phyloP scores from a whole-genome alignment of 2,329 filamentous ascomycete genomes.

The Aspergillus fructus region DNA sequence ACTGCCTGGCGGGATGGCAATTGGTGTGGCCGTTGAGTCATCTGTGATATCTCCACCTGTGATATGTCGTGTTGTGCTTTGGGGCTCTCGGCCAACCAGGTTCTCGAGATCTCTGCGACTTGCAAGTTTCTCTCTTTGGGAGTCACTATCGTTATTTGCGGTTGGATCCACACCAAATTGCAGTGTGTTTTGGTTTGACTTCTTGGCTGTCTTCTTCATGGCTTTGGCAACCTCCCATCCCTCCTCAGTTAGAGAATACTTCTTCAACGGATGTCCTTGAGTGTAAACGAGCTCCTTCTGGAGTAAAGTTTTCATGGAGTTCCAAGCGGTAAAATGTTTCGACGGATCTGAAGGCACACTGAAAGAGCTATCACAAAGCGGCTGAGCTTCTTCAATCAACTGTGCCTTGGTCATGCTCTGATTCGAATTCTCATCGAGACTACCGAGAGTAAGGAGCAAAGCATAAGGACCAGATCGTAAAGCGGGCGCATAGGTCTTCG shows the following conservation, averaged over 20 bases:
- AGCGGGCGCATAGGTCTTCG: slow-evolving; percentile 69
- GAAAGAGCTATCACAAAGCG: slow-evolving; percentile 72
- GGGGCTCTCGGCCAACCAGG: not conserved
- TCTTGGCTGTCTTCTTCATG: slow-evolving; percentile 54
- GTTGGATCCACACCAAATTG: slow-evolving; percentile 11
- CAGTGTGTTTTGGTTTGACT: slow-evolving; percentile 18
- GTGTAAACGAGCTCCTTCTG: slow-evolving; percentile 73
- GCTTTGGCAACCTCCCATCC: slow-evolving; percentile 72
- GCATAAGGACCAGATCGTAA: slow-evolving; percentile 75
- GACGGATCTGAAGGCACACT: slow-evolving; percentile 65
- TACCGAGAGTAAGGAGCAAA: slow-evolving; percentile 65
- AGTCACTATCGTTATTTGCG: not conserved
- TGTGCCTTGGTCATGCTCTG: slow-evolving; percentile 66
- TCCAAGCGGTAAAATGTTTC: slow-evolving; percentile 78
- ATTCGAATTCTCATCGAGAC: slow-evolving; percentile 54
- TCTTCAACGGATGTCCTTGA: slow-evolving; percentile 65
- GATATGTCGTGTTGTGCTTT: slow-evolving; percentile 4
- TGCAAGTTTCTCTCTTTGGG: not conserved
- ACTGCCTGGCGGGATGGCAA: slow-evolving; percentile 61
- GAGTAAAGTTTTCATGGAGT: slow-evolving; percentile 73
- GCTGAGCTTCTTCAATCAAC: slow-evolving; percentile 68
- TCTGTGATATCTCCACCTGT: slow-evolving; percentile 6
- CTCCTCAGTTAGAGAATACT: slow-evolving; percentile 72
- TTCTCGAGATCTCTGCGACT: not conserved
- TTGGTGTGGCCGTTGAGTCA: slow-evolving; percentile 52